phyloP scores from a whole-genome alignment of 1,139 yeast genomes.

The Taphrina sp. region DNA sequence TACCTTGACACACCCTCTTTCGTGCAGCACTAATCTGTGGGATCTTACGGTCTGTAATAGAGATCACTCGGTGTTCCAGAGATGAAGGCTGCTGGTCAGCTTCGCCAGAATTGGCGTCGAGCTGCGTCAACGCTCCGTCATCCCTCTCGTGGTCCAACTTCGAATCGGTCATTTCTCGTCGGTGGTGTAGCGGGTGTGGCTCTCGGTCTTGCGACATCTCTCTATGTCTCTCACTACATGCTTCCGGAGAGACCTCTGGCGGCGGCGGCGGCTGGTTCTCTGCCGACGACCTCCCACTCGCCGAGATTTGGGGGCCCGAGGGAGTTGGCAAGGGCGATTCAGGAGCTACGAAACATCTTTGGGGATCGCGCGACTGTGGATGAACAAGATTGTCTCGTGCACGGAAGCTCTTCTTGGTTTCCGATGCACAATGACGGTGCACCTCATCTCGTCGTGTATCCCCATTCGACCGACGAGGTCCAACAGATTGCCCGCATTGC shows the following conservation, averaged over 20 bases:
- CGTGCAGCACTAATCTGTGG: too few relatives aligned
- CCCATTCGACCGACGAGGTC: slow-evolving; percentile 64
- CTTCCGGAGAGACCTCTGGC: not conserved
- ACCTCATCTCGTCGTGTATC: slow-evolving; percentile 63
- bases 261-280: too few relatives aligned
- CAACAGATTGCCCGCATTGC: slow-evolving; percentile 60
- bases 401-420: slow-evolving; percentile 23
- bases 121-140: too few relatives aligned
- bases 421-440: slow-evolving; percentile 25
- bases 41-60: too few relatives aligned
- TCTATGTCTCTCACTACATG: slow-evolving; percentile 2
- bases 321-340: slow-evolving; percentile 49
- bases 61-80: too few relatives aligned
- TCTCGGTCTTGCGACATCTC: slow-evolving; percentile 11
- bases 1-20: too few relatives aligned
- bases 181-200: slow-evolving; percentile 6
- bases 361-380: slow-evolving; percentile 4
- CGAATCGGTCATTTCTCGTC: slow-evolving; percentile 9
- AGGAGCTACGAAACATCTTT: slow-evolving; percentile 46
- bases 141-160: too few relatives aligned
- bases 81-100: too few relatives aligned
- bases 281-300: not conserved
- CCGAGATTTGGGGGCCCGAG: slow-evolving; percentile 47
- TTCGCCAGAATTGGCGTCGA: too few relatives aligned
- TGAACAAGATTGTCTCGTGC: slow-evolving; percentile 6